A percentile compares a stretch with the other conserved stretches of the same genome.
Evolutionary conservation across 2,329 filamentous ascomycete species (phyloP).

Genomic region (Thielaviopsis euricoi): DNA sequence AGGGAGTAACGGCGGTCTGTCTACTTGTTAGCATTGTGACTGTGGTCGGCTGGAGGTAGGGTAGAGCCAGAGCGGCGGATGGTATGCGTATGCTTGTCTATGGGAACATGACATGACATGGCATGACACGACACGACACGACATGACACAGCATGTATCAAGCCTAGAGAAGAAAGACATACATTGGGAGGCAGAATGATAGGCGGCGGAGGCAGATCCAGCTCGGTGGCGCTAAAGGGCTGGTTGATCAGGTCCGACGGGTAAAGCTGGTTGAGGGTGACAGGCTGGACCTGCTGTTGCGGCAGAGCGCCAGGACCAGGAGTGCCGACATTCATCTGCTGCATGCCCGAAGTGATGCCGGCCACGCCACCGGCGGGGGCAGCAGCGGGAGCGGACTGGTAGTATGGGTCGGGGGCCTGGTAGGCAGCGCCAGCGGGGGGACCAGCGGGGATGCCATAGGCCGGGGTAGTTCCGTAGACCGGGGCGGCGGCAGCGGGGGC

Average conservation of each 20-base stretch:
- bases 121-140: too few relatives aligned
- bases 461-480: constrained; percentile 27
- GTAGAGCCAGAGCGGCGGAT: background rate
- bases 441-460: constrained; percentile 22
- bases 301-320: constrained; percentile 34
- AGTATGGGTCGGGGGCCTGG: constrained; percentile 50
- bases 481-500: constrained; percentile 4
- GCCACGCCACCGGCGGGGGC: constrained; percentile 35
- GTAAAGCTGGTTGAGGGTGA: constrained; percentile 65
- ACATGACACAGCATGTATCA: too few relatives aligned
- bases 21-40: too few relatives aligned
- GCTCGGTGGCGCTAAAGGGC: constrained; percentile 83
- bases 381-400: constrained; percentile 25
- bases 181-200: constrained; percentile 87
- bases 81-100: background rate
- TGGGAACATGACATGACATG: background rate
- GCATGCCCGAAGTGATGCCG: constrained; percentile 69
- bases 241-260: constrained; percentile 82
- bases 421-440: constrained; percentile 36
- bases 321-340: constrained; percentile 62
- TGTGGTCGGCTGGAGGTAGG: too few relatives aligned
- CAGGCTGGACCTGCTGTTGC: constrained; percentile 27
- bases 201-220: constrained; percentile 79
- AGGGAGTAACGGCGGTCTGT: constrained; percentile 78
- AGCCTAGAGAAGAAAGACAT: constrained; percentile 27